Evolutionary conservation across 2,329 filamentous ascomycete genomes (phyloP), one percentile per base, ranked within the genome.

Genomic region (Aspergillus chevalieri): DNA sequence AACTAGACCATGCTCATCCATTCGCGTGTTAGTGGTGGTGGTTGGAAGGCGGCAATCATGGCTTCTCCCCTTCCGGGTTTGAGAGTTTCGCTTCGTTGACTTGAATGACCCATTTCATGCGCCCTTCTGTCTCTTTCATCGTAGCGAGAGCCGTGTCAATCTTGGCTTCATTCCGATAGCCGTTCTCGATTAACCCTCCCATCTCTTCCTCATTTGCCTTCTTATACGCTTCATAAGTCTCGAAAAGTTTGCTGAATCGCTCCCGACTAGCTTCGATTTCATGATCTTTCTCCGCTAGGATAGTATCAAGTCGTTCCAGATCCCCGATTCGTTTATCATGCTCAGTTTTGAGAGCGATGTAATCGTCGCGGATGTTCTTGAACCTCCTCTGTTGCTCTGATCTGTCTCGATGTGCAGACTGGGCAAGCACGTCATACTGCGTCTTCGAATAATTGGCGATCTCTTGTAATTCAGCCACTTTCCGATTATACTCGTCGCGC

Each of bases 101-200:
- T 33, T 69, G 72, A 46, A 76, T 70, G n/a, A 68, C 68, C 73
- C 74, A 77, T 56, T 65, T 74, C 74, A 77, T 76, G 53, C 71
- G 61, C 3, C 64, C 72, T 47, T 71, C 66, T 1, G 69, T 68
- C 49, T 71, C 65, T 43, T 66, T 68, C 55, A 76, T 59, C 17
- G 73, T 68, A 26, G 62, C 63, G 36, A 76, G 59, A 33, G 65
- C 65, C 6, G 62, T 55, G 17, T 72, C 64, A 21, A 75, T 65
- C 19, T 53, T 61, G 4, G 53, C 57, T 55, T 68, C 62, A 24
- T 64, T 66, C 43, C 55, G 52, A 30, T 57, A 58, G 12, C 59
- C 58, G 10, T 56, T 61, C 38, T 68, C 63, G 44, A 69, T 58
- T 41, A 68, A 53, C 1, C 63, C 58, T 17, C 62, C 57, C 15